Evolutionary conservation across 768 basidiomycete species (phyloP).

Genomic region (Amanita rubescens): DNA sequence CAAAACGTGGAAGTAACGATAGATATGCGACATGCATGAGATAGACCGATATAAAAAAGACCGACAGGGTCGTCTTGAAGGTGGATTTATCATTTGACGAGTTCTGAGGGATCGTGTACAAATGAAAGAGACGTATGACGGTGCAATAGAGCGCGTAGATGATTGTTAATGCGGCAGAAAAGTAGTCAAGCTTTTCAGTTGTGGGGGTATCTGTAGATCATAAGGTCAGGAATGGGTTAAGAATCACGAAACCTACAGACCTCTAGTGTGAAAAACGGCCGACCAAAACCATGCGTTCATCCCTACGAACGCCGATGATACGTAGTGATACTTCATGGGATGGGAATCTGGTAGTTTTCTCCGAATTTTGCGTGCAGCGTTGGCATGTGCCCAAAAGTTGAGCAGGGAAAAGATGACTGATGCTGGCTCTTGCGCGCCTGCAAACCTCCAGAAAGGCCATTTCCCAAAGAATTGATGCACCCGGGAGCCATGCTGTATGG

Average conservation of each 20-base stretch:
- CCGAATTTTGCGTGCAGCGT: conserved; percentile 46
- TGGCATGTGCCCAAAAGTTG: conserved; percentile 71
- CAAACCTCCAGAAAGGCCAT: conserved; percentile 90
- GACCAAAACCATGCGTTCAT: conserved; percentile 94
- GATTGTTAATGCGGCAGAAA: conserved; percentile 84
- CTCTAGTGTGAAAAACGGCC: conserved; percentile 86
- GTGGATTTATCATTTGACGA: conserved; percentile 9
- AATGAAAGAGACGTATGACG: conserved; percentile 66
- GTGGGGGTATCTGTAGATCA: conserved; percentile 54
- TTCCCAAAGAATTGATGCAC: conserved; percentile 89
- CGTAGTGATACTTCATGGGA: conserved; percentile 65
- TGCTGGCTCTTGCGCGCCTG: conserved; percentile 92
- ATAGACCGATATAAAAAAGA: conserved; percentile 48
- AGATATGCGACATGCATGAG: conserved; percentile 76
- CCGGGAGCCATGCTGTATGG: conserved; percentile 29
- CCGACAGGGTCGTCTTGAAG: conserved; percentile 33
- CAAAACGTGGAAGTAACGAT: conserved; percentile 66
- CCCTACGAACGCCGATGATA: conserved; percentile 59
- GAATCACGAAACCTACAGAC: conserved; percentile 19
- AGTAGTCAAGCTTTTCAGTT: conserved; percentile 93
- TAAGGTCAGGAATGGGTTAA: not conserved
- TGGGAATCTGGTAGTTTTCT: conserved; percentile 44
- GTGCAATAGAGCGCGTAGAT: conserved; percentile 75
- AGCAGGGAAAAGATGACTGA: conserved; percentile 85
- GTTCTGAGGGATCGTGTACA: conserved; percentile 44